Evolutionary conservation across 164 flowering plant genomes (phyloP), one percentile per base, ranked within the genome.

Genomic region (Nelumbo lutea): DNA sequence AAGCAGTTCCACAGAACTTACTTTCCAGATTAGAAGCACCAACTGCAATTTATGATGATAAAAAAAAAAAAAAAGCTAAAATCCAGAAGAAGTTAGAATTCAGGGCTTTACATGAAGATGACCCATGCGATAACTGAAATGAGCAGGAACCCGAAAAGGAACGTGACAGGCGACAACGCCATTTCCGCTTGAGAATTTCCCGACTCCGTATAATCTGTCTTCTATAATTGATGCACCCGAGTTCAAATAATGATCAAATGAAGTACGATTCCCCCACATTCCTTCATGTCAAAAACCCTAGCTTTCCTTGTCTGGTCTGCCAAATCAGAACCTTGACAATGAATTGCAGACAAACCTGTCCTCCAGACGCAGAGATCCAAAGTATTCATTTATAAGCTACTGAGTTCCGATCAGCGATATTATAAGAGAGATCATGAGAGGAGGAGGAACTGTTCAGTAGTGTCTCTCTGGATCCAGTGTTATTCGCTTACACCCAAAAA

Each of bases 91-190:
- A 43, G 38, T 38, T 45, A 55, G 61, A 66, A 58, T 9, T 57
- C 62, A 41, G 68, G 42, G 38, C 75, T 95, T 82, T 78, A 90
- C 98, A 86, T 82, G 88, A 90, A 87, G 41, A 88, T 13, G 67
- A 88, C 75, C 98, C 98, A 93, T 79, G 90, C 82, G 39, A 83
- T 67, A 75, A 89, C 80, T 69, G 88, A 90, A 62, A 84, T 70
- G 47, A 88, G 72, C 62, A 93, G 75, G 78, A 93, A 87, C n/a
- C 84, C 73, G 67, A 87, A 84, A 75, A 93, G 78, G 76, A 89
- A 84, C 67, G 83, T 87, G 62, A 83, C 91, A 0, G 98, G 91
- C 41, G 96, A 90, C 64, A 83, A 80, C 39, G 86, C 95, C 98
- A 93, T 93, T 76, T 66, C 72, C 57, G 11, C 13, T 52, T 9